Evolutionary conservation across 306 rosid genomes (phyloP).

Genomic region (Quercus alba): DNA sequence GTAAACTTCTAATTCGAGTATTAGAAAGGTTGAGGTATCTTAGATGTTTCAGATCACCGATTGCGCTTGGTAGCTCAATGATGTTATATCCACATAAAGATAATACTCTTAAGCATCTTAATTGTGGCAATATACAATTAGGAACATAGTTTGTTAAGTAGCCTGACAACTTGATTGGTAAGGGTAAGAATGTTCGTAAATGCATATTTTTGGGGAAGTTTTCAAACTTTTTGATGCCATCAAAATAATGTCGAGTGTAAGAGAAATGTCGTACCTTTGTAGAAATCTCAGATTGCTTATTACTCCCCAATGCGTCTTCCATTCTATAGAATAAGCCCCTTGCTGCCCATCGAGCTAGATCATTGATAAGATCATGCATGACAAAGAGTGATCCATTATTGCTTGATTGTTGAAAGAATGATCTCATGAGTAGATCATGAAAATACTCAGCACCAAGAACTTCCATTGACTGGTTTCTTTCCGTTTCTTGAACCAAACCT

Average conservation of each 20-base stretch:
- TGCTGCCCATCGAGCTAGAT: neutral
- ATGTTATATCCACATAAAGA: rapidly evolving
- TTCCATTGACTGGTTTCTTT: neutral
- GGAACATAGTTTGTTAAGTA: neutral
- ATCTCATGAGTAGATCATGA: neutral
- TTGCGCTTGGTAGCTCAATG: neutral
- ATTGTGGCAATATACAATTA: neutral
- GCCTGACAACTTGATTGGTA: too few relatives aligned
- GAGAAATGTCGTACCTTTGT: neutral
- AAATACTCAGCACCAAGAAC: neutral
- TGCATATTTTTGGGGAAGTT: too few relatives aligned
- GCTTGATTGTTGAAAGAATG: neutral
- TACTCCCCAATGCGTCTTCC: neutral
- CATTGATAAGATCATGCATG: conserved; percentile 15
- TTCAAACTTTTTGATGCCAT: neutral
- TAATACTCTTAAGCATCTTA: neutral
- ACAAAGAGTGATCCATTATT: neutral
- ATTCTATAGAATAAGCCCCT: neutral
- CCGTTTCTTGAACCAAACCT: neutral
- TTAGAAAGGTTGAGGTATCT: neutral
- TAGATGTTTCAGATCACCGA: neutral
- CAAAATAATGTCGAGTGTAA: neutral
- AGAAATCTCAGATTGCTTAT: neutral
- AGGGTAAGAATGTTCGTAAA: too few relatives aligned
- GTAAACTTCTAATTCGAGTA: neutral